phyloP scores from a whole-genome alignment of 1,139 yeast genomes.

The Saccharomyces pastorianus region DNA sequence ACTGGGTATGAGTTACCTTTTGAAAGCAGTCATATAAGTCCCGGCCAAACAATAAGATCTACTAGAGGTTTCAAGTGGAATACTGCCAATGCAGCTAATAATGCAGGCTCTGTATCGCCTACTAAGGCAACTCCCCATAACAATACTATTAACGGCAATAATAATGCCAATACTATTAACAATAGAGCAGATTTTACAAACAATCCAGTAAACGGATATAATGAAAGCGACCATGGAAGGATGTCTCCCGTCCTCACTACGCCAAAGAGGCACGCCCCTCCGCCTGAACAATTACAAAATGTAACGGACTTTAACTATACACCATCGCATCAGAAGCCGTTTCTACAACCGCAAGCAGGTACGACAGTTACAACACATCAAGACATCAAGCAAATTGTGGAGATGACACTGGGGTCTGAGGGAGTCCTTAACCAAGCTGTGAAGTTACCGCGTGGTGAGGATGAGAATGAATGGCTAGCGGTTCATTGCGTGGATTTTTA shows the following conservation, averaged over 20 bases:
- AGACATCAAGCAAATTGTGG: conserved; percentile 77
- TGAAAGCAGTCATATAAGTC: conserved; percentile 25
- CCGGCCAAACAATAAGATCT: conserved; percentile 33
- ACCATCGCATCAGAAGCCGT: conserved; percentile 33
- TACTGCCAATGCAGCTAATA: conserved; percentile 12
- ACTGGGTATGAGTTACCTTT: conserved; percentile 1
- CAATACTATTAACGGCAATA: not conserved
- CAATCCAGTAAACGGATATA: not conserved
- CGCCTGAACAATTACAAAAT: conserved; percentile 9
- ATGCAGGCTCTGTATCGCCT: conserved; percentile 5
- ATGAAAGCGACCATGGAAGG: not conserved
- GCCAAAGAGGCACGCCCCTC: conserved; percentile 9
- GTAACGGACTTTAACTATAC: conserved; percentile 33
- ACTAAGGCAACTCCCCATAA: conserved; percentile 4
- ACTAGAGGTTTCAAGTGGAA: conserved; percentile 34
- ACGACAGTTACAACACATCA: conserved; percentile 48
- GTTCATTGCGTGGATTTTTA: conserved; percentile 87
- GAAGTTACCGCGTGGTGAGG: conserved; percentile 87
- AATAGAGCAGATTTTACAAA: not conserved
- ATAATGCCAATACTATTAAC: not conserved
- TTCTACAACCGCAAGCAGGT: conserved; percentile 25
- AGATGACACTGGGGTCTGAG: conserved; percentile 89
- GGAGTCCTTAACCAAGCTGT: conserved; percentile 89
- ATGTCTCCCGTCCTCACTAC: conserved; percentile 1
- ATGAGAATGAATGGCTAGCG: conserved; percentile 89